A percentile compares a stretch with the other conserved stretches of the same genome.
These are phyloP conservation scores for Eimeria acervulina DNA, from an alignment of 169 alveolate genomes.

Conservation along the genomic window DNA sequence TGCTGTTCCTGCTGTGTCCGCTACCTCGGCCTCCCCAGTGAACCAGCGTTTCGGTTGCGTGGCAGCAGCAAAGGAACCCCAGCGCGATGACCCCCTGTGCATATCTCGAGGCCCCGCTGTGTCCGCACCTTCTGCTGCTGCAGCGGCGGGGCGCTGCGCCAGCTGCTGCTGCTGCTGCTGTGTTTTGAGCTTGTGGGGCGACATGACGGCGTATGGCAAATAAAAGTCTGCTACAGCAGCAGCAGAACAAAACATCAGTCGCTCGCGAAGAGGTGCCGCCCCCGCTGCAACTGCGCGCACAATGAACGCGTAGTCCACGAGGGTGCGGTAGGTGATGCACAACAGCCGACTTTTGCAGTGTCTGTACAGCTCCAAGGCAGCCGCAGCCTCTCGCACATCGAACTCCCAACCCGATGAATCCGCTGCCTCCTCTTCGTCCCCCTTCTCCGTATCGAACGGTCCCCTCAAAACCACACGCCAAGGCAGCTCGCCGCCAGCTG, in stretches of 20 bases:
- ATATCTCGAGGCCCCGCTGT: not conserved
- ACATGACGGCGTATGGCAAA: conserved; percentile 52
- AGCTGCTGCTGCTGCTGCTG: not conserved
- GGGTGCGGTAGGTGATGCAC: conserved; percentile 58
- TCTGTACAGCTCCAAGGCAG: conserved; percentile 73
- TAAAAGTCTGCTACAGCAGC: conserved; percentile 83
- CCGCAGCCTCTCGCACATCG: conserved; percentile 41
- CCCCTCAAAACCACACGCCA: conserved; percentile 10
- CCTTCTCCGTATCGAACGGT: not conserved
- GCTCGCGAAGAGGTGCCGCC: conserved; percentile 53
- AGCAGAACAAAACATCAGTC: conserved; percentile 69
- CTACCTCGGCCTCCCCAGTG: not conserved
- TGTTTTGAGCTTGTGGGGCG: conserved; percentile 68
- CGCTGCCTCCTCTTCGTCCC: not conserved
- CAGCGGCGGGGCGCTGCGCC: not conserved
- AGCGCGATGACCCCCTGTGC: not conserved
- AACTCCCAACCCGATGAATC: conserved; percentile 8
- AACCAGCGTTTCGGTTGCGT: conserved; percentile 54
- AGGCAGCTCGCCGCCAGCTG: not conserved
- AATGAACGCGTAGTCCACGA: conserved; percentile 65
- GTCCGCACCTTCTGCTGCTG: not conserved
- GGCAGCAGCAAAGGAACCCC: not conserved
- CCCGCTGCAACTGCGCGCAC: conserved; percentile 52
- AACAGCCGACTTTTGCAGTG: conserved; percentile 69
- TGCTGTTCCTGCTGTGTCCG: conserved; percentile 23